These are phyloP conservation scores for Pulicaria dysenterica DNA, from an alignment of 129 eudicot genomes.

Conservation along the genomic window DNA sequence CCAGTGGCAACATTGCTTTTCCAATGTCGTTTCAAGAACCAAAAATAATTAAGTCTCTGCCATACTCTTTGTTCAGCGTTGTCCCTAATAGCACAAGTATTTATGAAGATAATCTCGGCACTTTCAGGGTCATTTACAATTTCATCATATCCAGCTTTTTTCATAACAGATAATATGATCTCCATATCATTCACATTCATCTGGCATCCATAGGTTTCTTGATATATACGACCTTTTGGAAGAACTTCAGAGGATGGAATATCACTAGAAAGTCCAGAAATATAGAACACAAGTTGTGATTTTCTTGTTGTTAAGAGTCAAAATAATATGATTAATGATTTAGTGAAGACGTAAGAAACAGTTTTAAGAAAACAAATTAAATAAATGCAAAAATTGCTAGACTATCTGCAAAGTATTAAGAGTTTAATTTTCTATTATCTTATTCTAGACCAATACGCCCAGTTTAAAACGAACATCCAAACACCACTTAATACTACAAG, in stretches of 20 bases:
- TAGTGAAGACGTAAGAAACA: background rate
- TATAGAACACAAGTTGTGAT: background rate
- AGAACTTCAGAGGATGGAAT: slow-evolving; percentile 44
- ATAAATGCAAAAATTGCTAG: background rate
- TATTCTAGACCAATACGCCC: background rate
- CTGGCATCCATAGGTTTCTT: slow-evolving; percentile 98
- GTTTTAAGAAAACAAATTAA: background rate
- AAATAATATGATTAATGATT: background rate
- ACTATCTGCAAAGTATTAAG: background rate
- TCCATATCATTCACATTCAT: slow-evolving; percentile 99
- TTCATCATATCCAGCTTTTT: slow-evolving; percentile 88
- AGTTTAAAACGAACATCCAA: background rate
- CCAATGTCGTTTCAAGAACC: slow-evolving; percentile 97
- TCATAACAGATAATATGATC: slow-evolving; percentile 92
- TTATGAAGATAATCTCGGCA: slow-evolving; percentile 92
- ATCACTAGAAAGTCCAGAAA: slow-evolving; percentile 42
- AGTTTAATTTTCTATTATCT: background rate
- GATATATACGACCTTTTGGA: slow-evolving; percentile 90
- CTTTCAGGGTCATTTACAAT: slow-evolving; percentile 78
- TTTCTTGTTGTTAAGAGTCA: no score
- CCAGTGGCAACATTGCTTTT: slow-evolving; percentile 84
- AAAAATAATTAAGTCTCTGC: slow-evolving; percentile 95
- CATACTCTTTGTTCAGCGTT: slow-evolving; percentile 96
- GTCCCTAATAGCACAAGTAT: slow-evolving; percentile 96
- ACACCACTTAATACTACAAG: background rate